These are phyloP conservation scores for Septoria linicola DNA, from an alignment of 2,329 filamentous ascomycete species.

Conservation along the genomic window DNA sequence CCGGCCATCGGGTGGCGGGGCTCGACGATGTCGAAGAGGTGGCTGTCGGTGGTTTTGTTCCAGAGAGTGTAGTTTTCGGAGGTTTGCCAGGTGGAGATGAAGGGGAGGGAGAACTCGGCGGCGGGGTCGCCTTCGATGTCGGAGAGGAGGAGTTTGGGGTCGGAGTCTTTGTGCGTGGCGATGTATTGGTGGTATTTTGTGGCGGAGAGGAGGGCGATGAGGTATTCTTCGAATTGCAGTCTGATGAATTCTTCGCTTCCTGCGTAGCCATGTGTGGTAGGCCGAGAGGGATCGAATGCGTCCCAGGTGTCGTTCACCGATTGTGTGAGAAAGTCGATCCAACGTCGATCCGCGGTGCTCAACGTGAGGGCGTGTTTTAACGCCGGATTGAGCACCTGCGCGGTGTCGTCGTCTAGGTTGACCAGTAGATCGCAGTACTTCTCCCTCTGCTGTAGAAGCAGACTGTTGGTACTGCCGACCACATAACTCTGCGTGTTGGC, in stretches of 20 bases:
- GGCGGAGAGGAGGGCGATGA: slow-evolving; percentile 81
- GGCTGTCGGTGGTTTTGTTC: slow-evolving; percentile 68
- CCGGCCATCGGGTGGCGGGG: slow-evolving; percentile 92
- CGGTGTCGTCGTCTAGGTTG: slow-evolving; percentile 85
- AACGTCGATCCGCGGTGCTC: slow-evolving; percentile 83
- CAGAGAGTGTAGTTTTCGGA: slow-evolving; percentile 94
- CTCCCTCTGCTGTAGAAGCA: slow-evolving; percentile 90
- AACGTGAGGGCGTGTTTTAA: slow-evolving; percentile 73
- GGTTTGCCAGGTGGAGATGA: slow-evolving; percentile 79
- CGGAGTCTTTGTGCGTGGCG: slow-evolving; percentile 43
- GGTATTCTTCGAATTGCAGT: slow-evolving; percentile 94
- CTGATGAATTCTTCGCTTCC: slow-evolving; percentile 97
- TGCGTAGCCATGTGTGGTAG: slow-evolving; percentile 92
- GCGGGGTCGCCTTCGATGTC: slow-evolving; percentile 76
- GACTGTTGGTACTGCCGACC: slow-evolving; percentile 92
- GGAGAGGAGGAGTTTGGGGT: slow-evolving; percentile 62
- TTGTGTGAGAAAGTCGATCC: slow-evolving; percentile 94
- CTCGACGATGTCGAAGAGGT: slow-evolving; percentile 92
- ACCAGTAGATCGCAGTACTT: slow-evolving; percentile 95
- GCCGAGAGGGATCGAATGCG: slow-evolving; percentile 78
- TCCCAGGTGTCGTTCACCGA: slow-evolving; percentile 97
- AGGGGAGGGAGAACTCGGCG: slow-evolving; percentile 77
- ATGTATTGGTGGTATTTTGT: slow-evolving; percentile 75
- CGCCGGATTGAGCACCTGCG: slow-evolving; percentile 79
- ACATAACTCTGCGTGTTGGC: slow-evolving; percentile 95